Conservation (phyloP, 2,329 filamentous ascomycete species). For the Pseudogymnoascus sp. region DNA sequence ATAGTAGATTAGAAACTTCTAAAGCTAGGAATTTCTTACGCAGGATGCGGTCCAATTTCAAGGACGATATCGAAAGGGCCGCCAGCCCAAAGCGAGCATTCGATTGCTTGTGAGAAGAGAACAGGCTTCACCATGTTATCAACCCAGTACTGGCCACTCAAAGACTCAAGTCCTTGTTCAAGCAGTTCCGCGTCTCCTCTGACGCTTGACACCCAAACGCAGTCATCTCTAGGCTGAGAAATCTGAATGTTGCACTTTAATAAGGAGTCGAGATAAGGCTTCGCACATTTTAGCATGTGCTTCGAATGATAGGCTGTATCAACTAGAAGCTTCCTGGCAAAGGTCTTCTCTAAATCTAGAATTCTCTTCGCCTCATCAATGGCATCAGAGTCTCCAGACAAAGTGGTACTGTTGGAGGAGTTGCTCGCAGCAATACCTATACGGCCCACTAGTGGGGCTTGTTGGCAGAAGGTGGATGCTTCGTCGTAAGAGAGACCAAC, state of each 20-base stretch:
- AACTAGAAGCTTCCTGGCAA: conserved; percentile 19
- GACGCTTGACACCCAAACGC: conserved; percentile 14
- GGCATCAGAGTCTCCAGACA: conserved; percentile 17
- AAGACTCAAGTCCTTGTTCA: conserved; percentile 9
- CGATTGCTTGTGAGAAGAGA: conserved; percentile 34
- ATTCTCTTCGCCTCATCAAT: conserved; percentile 13
- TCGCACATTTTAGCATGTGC: conserved; percentile 26
- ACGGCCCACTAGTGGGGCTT: background rate
- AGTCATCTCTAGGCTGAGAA: background rate
- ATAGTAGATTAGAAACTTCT: no score
- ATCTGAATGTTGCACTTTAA: conserved; percentile 11
- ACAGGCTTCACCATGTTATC: conserved; percentile 36
- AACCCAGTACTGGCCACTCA: conserved; percentile 34
- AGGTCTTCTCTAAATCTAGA: conserved; percentile 14
- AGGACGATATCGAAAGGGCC: conserved; percentile 15
- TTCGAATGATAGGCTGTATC: conserved; percentile 26
- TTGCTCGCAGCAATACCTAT: conserved; percentile 30
- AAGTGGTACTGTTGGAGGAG: conserved; percentile 20
- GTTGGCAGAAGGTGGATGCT: conserved; percentile 14
- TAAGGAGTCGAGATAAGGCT: conserved; percentile 15
- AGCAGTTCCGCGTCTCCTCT: conserved; percentile 10
- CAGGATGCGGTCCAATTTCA: conserved; percentile 29
- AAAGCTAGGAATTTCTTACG: conserved; percentile 2
- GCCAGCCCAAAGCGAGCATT: conserved; percentile 9
- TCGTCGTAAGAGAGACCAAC: conserved; percentile 30